Percentiles rank a stretch among this genome's conserved stretches.
phyloP scores from a whole-genome alignment of 306 rosid genomes.

The Cucumis cinereus region DNA sequence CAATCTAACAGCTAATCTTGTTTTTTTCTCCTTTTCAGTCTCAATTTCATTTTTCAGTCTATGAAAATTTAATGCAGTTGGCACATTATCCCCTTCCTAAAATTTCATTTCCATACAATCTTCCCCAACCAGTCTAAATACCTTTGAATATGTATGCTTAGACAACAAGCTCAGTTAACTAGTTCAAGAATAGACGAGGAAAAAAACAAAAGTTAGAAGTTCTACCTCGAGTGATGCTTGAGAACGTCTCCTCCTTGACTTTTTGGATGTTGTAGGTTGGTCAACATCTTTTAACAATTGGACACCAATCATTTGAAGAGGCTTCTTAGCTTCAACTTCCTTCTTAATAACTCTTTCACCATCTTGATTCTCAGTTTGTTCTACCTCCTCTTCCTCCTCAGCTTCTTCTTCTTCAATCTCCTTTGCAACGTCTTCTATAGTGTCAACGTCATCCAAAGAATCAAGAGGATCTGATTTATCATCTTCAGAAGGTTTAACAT shows the following conservation, averaged over 20 bases:
- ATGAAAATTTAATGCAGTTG: neutral
- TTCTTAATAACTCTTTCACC: constrained; percentile 72
- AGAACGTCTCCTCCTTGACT: constrained; percentile 36
- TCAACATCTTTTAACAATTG: constrained; percentile 80
- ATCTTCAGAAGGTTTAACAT: constrained; percentile 23
- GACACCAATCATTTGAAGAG: constrained; percentile 97
- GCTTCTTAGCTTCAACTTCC: constrained; percentile 63
- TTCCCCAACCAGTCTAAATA: neutral
- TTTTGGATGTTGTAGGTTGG: constrained; percentile 48
- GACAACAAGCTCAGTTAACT: neutral
- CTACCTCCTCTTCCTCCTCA: constrained; percentile 59
- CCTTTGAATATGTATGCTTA: neutral
- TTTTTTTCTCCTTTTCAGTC: neutral
- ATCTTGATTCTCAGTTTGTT: constrained; percentile 58
- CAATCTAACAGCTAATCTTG: neutral
- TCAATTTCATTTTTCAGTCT: neutral
- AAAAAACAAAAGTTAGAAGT: neutral
- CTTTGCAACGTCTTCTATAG: constrained; percentile 43
- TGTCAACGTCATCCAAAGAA: constrained; percentile 40
- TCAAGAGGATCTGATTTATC: constrained; percentile 32
- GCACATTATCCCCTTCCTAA: neutral
- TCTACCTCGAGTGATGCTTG: constrained; percentile 44
- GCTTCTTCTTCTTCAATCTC: constrained; percentile 73
- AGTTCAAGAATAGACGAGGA: neutral
- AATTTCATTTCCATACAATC: neutral